Evolutionary conservation across 73 alveolate genomes (phyloP).

Genomic region (Tetrahymena borealis): DNA sequence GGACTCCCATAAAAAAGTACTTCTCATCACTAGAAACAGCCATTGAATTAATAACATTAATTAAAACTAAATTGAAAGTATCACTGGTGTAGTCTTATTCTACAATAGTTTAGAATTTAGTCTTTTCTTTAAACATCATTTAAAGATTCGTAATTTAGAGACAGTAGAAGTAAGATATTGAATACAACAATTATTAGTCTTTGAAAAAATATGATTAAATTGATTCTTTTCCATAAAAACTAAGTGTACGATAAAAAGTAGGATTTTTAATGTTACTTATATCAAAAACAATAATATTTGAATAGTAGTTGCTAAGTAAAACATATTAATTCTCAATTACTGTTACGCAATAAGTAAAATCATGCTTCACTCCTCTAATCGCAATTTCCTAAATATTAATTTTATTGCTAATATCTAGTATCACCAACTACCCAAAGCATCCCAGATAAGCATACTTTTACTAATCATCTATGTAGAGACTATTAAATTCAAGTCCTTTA

Average conservation of each 20-base stretch:
- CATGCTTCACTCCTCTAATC: neutral
- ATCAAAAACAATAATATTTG: neutral
- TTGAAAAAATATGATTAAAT: neutral
- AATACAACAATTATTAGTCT: neutral
- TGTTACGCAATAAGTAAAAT: neutral
- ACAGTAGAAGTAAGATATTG: neutral
- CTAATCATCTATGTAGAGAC: neutral
- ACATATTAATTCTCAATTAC: neutral
- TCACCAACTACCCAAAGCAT: neutral
- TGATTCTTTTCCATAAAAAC: neutral
- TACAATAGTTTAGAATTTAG: neutral
- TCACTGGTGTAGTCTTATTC: neutral
- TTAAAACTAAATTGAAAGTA: neutral
- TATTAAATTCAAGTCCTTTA: neutral
- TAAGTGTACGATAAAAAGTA: neutral
- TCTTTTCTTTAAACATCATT: neutral
- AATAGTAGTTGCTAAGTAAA: neutral
- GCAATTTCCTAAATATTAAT: neutral
- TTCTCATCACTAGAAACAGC: neutral
- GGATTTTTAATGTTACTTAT: neutral
- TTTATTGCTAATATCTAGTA: neutral
- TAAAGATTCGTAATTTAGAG: neutral
- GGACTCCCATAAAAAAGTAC: neutral
- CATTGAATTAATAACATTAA: neutral
- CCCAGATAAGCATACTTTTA: neutral